These are phyloP conservation scores for Pseudocercospora macadamiae DNA, from an alignment of 2,329 filamentous ascomycete species.

Conservation along the genomic window DNA sequence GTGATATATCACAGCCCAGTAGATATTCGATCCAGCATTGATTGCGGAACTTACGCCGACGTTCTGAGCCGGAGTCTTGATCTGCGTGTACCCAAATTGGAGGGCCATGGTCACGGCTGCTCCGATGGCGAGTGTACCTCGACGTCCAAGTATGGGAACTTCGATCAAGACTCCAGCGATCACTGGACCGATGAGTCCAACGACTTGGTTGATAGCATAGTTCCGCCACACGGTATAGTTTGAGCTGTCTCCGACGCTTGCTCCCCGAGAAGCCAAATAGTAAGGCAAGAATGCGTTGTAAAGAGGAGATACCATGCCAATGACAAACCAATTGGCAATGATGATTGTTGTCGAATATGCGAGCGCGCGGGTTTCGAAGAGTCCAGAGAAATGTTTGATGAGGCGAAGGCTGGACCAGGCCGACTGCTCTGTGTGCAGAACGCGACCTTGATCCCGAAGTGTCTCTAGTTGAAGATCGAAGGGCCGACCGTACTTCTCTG, in stretches of 20 bases:
- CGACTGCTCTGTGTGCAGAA: slow-evolving; percentile 32
- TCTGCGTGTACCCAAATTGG: slow-evolving; percentile 34
- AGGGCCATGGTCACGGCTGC: slow-evolving; percentile 29
- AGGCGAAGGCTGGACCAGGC: slow-evolving; percentile 29
- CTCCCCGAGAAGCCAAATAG: slow-evolving; percentile 57
- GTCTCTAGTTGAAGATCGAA: slow-evolving; percentile 25
- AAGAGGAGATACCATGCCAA: slow-evolving; percentile 79
- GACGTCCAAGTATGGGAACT: slow-evolving; percentile 28
- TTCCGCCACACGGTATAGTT: slow-evolving; percentile 68
- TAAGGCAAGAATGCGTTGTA: slow-evolving; percentile 92
- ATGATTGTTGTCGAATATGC: slow-evolving; percentile 31
- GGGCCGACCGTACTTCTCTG: slow-evolving; percentile 26
- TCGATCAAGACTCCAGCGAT: slow-evolving; percentile 27
- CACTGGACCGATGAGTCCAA: slow-evolving; percentile 69
- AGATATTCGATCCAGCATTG: slow-evolving; percentile 58
- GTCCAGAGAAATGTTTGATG: slow-evolving; percentile 28
- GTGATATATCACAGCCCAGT: slow-evolving; percentile 70
- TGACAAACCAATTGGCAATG: slow-evolving; percentile 30
- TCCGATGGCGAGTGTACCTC: slow-evolving; percentile 30
- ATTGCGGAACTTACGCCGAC: slow-evolving; percentile 30
- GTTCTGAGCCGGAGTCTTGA: slow-evolving; percentile 32
- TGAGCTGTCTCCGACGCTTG: slow-evolving; percentile 35
- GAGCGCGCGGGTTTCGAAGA: slow-evolving; percentile 30
- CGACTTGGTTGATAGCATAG: slow-evolving; percentile 69
- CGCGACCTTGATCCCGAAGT: slow-evolving; percentile 26